Conservation (phyloP, 306 rosid genomes). For the Betula pendula region DNA sequence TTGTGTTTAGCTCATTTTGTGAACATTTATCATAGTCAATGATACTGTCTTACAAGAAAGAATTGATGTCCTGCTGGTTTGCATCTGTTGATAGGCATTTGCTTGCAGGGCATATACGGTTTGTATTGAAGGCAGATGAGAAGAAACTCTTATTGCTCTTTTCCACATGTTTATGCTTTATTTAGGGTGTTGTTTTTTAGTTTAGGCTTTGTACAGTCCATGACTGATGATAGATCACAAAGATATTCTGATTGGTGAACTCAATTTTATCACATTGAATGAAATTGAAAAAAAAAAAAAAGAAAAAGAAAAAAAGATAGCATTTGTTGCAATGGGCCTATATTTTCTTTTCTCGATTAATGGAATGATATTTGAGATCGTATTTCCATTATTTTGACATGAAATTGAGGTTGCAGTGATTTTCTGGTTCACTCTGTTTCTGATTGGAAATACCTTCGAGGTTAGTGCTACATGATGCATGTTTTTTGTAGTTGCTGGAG, state of each 20-base stretch:
- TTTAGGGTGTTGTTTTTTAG: slow-evolving; percentile 43
- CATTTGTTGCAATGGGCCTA: slow-evolving; percentile 4
- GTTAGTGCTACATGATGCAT: neutral
- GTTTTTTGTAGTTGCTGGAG: neutral
- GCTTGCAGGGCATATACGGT: slow-evolving; percentile 22
- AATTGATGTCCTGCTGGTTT: slow-evolving; percentile 19
- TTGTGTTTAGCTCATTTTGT: slow-evolving; percentile 13
- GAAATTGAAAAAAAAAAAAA: slow-evolving; percentile 20
- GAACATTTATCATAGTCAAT: slow-evolving; percentile 16
- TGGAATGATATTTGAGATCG: neutral
- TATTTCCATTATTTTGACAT: neutral
- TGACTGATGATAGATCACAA: slow-evolving; percentile 50
- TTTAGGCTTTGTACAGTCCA: slow-evolving; percentile 59
- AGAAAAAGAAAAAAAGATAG: neutral
- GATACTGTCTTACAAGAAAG: slow-evolving; percentile 14
- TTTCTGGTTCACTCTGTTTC: neutral
- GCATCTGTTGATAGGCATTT: slow-evolving; percentile 31
- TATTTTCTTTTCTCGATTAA: neutral
- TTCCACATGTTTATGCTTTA: slow-evolving; percentile 32
- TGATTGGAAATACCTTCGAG: neutral
- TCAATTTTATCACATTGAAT: slow-evolving; percentile 23
- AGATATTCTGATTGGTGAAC: slow-evolving; percentile 44
- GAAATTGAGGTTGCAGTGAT: neutral
- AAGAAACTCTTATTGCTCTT: slow-evolving; percentile 30
- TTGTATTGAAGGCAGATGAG: slow-evolving; percentile 30